These are phyloP conservation scores for Trichoderma virens DNA, from an alignment of 495 filamentous ascomycete genomes.

Conservation along the genomic window DNA sequence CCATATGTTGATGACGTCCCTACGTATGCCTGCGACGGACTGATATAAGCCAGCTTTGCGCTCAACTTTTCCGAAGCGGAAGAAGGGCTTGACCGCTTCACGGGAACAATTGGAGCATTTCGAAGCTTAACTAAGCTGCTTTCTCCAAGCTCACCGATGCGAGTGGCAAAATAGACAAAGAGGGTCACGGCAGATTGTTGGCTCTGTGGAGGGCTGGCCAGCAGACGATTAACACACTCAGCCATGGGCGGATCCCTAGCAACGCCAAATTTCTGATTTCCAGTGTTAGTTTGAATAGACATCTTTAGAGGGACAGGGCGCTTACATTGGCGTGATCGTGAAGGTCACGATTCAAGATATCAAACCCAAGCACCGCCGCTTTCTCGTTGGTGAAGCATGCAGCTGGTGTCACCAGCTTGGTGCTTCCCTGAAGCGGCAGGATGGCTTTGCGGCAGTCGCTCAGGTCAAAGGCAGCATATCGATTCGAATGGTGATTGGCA, in stretches of 20 bases:
- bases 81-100: conserved; percentile 38
- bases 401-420: conserved; percentile 55
- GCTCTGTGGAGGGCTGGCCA: conserved; percentile 60
- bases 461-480: conserved; percentile 57
- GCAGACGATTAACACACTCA: conserved; percentile 61
- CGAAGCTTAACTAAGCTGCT: conserved; percentile 51
- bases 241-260: conserved; percentile 66
- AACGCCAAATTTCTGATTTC: conserved; percentile 65
- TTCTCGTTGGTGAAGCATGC: conserved; percentile 77
- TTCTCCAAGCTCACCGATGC: conserved; percentile 62
- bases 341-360: conserved; percentile 64
- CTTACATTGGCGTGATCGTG: conserved; percentile 54
- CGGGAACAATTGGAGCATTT: conserved; percentile 62
- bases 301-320: background rate
- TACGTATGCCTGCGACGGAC: conserved; percentile 68
- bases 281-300: background rate
- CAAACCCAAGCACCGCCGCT: conserved; percentile 69
- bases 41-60: conserved; percentile 32
- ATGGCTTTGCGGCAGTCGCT: conserved; percentile 52
- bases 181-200: conserved; percentile 55
- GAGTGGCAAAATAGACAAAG: conserved; percentile 75
- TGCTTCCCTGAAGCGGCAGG: conserved; percentile 61
- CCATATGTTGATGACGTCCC: conserved; percentile 65
- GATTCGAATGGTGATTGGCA: conserved; percentile 64
- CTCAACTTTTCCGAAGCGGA: conserved; percentile 18